Conservation (phyloP, 139 green algal genomes). For the Picochlorum sp. region DNA sequence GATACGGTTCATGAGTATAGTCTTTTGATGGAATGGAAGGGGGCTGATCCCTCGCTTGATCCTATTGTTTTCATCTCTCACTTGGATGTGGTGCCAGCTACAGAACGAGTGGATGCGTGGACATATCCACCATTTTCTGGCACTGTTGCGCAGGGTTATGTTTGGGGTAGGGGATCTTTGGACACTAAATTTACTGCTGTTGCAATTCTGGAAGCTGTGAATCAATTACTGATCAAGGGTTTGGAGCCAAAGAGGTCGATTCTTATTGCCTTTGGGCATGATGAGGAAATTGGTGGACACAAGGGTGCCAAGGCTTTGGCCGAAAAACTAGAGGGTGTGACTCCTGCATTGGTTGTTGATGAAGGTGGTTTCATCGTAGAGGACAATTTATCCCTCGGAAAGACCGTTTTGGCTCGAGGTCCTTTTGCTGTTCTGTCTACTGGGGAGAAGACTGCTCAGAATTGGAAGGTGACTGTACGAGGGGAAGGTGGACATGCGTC, state of each 20-base stretch:
- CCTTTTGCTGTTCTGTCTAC: conserved; percentile 54
- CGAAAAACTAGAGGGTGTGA: conserved; percentile 18
- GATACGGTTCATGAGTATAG: conserved; percentile 31
- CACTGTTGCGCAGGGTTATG: conserved; percentile 39
- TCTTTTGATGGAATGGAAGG: conserved; percentile 56
- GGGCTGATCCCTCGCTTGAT: conserved; percentile 30
- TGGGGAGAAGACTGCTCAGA: conserved; percentile 47
- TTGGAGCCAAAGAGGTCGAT: conserved; percentile 42
- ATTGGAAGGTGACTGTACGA: conserved; percentile 22
- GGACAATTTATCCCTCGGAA: conserved; percentile 32
- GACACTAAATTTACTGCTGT: conserved; percentile 56
- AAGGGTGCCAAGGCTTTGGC: conserved; percentile 40
- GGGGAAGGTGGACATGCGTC: conserved; percentile 52
- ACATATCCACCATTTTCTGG: conserved; percentile 54
- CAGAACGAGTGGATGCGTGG: conserved; percentile 29
- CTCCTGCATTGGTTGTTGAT: conserved; percentile 57
- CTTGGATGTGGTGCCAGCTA: conserved; percentile 65
- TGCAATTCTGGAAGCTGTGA: conserved; percentile 56
- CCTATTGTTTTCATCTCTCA: conserved; percentile 57
- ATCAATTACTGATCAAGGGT: conserved; percentile 32
- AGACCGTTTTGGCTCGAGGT: not conserved
- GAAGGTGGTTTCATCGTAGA: conserved; percentile 41
- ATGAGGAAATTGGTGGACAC: conserved; percentile 64
- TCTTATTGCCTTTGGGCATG: conserved; percentile 63
- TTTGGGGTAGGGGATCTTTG: conserved; percentile 60